These are phyloP conservation scores for Davidsoniella virescens DNA, from an alignment of 2,329 filamentous ascomycete species.

Conservation along the genomic window DNA sequence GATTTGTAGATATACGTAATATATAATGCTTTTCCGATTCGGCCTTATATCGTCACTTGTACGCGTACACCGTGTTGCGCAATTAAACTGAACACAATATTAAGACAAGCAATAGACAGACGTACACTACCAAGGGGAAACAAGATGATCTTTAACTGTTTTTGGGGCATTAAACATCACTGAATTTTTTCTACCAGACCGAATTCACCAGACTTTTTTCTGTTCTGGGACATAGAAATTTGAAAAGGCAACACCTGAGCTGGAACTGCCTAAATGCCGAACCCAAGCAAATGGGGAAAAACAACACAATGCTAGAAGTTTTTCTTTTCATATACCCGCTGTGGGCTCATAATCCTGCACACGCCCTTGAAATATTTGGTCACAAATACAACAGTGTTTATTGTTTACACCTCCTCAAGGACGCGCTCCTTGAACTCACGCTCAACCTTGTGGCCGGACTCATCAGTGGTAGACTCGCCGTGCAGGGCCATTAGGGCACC, in stretches of 20 bases:
- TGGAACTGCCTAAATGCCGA: conserved; percentile 9
- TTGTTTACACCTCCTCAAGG: conserved; percentile 74
- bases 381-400: conserved; percentile 13
- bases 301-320: conserved; percentile 1
- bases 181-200: conserved; percentile 14
- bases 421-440: conserved; percentile 98
- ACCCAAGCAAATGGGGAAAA: conserved; percentile 11
- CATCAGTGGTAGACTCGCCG: conserved; percentile 91
- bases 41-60: too few species aligned
- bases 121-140: background rate
- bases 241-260: conserved; percentile 5
- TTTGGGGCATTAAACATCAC: conserved; percentile 14
- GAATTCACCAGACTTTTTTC: conserved; percentile 14
- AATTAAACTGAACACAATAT: too few species aligned
- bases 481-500: conserved; percentile 91
- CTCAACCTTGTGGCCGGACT: conserved; percentile 97
- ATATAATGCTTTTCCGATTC: too few species aligned
- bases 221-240: conserved; percentile 13
- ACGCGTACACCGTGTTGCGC: too few species aligned
- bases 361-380: conserved; percentile 12
- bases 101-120: background rate
- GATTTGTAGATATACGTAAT: too few species aligned
- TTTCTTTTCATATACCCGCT: conserved; percentile 12
- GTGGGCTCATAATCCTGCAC: conserved; percentile 11
- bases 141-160: conserved; percentile 9